Conservation (phyloP, 441 rosid genomes). For the Populus tomentosa region DNA sequence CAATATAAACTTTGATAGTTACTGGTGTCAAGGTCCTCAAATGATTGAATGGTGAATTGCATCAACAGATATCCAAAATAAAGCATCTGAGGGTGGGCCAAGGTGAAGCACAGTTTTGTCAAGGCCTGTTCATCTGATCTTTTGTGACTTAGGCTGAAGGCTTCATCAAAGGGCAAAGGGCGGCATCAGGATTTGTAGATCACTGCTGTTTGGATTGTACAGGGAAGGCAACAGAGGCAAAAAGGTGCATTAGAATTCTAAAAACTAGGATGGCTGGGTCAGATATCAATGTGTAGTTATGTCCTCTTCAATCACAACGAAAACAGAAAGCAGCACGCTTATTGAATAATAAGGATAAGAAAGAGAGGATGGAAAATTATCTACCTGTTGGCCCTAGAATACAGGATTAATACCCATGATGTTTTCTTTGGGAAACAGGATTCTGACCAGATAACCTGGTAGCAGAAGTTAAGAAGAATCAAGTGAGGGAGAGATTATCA, state of each 20-base stretch:
- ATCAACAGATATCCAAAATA: constrained; percentile 32
- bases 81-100: constrained; percentile 30
- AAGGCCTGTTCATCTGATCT: constrained; percentile 31
- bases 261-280: constrained; percentile 29
- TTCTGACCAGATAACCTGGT: constrained; percentile 83
- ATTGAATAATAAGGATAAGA: constrained; percentile 13
- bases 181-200: constrained; percentile 82
- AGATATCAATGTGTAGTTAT: constrained; percentile 19
- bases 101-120: constrained; percentile 32
- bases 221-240: constrained; percentile 69
- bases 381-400: constrained; percentile 42
- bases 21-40: constrained; percentile 29
- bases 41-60: constrained; percentile 30
- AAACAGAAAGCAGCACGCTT: constrained; percentile 8
- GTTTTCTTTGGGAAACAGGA: constrained; percentile 71
- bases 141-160: constrained; percentile 36
- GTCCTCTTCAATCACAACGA: constrained; percentile 11
- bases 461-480: constrained; percentile 40
- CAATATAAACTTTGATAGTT: constrained; percentile 15
- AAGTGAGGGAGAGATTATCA: constrained; percentile 21
- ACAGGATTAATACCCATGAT: constrained; percentile 53
- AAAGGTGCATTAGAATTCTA: constrained; percentile 31
- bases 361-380: constrained; percentile 7
- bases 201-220: constrained; percentile 74
- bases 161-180: constrained; percentile 42